Evolutionary conservation across 768 basidiomycete species (phyloP).

Genomic region (Neoboletus brunneissimus): DNA sequence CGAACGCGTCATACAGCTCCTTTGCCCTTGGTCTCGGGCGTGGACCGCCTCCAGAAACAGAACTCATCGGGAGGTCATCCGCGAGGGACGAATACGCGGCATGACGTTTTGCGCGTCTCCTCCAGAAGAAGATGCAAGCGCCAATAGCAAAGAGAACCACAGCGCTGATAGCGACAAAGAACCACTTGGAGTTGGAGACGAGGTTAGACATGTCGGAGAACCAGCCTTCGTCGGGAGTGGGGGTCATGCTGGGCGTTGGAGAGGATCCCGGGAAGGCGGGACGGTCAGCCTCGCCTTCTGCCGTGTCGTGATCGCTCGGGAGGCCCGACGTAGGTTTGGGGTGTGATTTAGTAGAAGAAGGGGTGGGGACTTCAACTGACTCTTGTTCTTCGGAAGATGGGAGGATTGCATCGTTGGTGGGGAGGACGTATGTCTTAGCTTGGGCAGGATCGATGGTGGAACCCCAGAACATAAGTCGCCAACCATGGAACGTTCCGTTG

Average conservation of each 20-base stretch:
- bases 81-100: slow-evolving; percentile 57
- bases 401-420: slow-evolving; percentile 48
- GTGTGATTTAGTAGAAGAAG: slow-evolving; percentile 55
- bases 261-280: slow-evolving; percentile 59
- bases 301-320: slow-evolving; percentile 80
- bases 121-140: slow-evolving; percentile 76
- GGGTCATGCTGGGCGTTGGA: slow-evolving; percentile 40
- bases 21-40: slow-evolving; percentile 56
- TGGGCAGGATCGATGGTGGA: slow-evolving; percentile 70
- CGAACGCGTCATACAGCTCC: slow-evolving; percentile 96
- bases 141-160: slow-evolving; percentile 73
- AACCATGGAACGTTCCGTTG: slow-evolving; percentile 76
- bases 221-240: slow-evolving; percentile 80
- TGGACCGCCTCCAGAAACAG: slow-evolving; percentile 46
- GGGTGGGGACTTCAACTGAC: slow-evolving; percentile 36
- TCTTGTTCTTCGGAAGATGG: slow-evolving; percentile 47
- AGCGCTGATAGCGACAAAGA: slow-evolving; percentile 81
- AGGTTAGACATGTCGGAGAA: slow-evolving; percentile 76
- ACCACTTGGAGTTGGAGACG: slow-evolving; percentile 79
- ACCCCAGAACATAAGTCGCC: slow-evolving; percentile 94
- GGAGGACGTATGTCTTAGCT: slow-evolving; percentile 60
- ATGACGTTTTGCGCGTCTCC: slow-evolving; percentile 48
- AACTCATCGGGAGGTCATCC: slow-evolving; percentile 72
- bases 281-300: slow-evolving; percentile 75
- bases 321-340: slow-evolving; percentile 86